phyloP scores from a whole-genome alignment of 345 rosid species.

The Barbarea vulgaris region DNA sequence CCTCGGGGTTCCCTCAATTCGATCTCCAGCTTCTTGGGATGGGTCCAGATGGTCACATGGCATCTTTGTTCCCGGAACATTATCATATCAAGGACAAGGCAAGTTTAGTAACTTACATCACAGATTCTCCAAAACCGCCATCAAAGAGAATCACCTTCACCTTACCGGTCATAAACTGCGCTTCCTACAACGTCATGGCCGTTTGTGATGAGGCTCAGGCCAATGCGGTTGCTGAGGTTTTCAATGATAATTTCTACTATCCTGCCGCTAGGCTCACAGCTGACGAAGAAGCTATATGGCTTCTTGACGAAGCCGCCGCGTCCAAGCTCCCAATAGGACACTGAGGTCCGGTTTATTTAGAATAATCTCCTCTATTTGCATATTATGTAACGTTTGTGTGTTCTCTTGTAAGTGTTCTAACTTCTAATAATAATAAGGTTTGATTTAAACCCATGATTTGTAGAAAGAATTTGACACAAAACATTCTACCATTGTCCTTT shows the following conservation, averaged over 20 bases:
- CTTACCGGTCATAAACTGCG: conserved; percentile 76
- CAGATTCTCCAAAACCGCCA: conserved; percentile 78
- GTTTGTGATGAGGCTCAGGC: conserved; percentile 65
- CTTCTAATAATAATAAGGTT: no score
- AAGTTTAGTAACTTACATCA: conserved; percentile 70
- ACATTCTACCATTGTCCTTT: background rate
- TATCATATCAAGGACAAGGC: conserved; percentile 56
- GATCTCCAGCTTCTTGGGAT: conserved; percentile 82
- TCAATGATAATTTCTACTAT: conserved; percentile 39
- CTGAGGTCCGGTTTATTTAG: background rate
- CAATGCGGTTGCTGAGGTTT: conserved; percentile 53
- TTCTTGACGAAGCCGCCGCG: conserved; percentile 76
- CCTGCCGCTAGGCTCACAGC: conserved; percentile 71
- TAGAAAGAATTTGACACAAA: background rate
- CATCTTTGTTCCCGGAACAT: conserved; percentile 79
- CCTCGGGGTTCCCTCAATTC: conserved; percentile 67
- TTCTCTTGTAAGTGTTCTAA: no score
- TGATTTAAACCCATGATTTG: no score
- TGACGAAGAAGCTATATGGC: conserved; percentile 68
- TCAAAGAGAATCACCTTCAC: conserved; percentile 82
- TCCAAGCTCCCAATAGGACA: conserved; percentile 33
- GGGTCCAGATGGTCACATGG: conserved; percentile 93
- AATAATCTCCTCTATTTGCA: no score
- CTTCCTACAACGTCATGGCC: conserved; percentile 70
- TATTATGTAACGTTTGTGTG: background rate